Evolutionary conservation across 495 filamentous ascomycete genomes (phyloP).

Genomic region (Xanthoparmelia taractica): DNA sequence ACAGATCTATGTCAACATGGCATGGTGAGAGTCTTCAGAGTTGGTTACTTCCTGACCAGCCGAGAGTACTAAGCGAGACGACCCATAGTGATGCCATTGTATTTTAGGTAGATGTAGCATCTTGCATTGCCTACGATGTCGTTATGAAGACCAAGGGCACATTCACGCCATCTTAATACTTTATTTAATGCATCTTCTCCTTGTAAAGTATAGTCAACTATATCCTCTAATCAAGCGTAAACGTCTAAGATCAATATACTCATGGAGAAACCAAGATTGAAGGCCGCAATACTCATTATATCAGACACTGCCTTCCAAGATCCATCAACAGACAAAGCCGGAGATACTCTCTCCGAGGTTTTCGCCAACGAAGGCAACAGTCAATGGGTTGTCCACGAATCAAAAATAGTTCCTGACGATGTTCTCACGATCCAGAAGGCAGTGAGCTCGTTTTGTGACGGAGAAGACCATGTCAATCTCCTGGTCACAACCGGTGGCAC

Average conservation of each 20-base stretch:
- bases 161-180: no score
- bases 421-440: slow-evolving; percentile 63
- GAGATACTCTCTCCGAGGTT: slow-evolving; percentile 53
- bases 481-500: slow-evolving; percentile 88
- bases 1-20: no score
- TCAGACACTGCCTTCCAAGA: slow-evolving; percentile 88
- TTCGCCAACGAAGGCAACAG: slow-evolving; percentile 55
- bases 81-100: no score
- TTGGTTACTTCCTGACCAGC: no score
- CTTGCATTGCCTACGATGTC: no score
- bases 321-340: slow-evolving; percentile 68
- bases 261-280: slow-evolving; percentile 40
- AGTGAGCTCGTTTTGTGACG: slow-evolving; percentile 58
- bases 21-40: no score
- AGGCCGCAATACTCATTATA: slow-evolving; percentile 73
- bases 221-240: background rate
- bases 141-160: no score
- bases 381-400: slow-evolving; percentile 60
- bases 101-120: no score
- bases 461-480: slow-evolving; percentile 55
- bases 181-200: no score
- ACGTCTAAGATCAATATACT: background rate
- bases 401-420: slow-evolving; percentile 75
- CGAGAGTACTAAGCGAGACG: no score
- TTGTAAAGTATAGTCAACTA: background rate